Evolutionary conservation across 768 basidiomycete genomes (phyloP).

Genomic region (Wakefieldia striispora): DNA sequence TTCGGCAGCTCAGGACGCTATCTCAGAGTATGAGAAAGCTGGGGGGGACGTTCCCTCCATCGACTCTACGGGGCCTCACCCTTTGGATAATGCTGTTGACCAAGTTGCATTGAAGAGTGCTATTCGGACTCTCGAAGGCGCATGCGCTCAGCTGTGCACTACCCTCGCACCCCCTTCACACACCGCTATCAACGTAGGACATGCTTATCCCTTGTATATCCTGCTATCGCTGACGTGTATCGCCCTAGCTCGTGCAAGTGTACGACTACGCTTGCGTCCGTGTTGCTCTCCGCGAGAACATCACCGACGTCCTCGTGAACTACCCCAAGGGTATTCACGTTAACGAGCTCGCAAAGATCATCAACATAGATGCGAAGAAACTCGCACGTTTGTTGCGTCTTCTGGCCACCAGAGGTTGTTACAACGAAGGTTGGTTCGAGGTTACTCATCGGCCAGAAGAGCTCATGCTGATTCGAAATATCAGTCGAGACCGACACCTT

Average conservation of each 20-base stretch:
- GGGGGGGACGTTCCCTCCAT: slow-evolving; percentile 33
- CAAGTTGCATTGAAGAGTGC: slow-evolving; percentile 22
- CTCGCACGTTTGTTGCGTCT: slow-evolving; percentile 31
- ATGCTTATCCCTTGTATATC: not conserved
- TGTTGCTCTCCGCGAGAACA: slow-evolving; percentile 26
- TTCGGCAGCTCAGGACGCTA: slow-evolving; percentile 31
- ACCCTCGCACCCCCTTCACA: slow-evolving; percentile 36
- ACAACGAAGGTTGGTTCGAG: slow-evolving; percentile 29
- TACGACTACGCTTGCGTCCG: slow-evolving; percentile 30
- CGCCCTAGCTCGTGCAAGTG: slow-evolving; percentile 23
- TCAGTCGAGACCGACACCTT: slow-evolving; percentile 32
- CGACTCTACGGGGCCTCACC: slow-evolving; percentile 32
- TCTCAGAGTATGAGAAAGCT: slow-evolving; percentile 32
- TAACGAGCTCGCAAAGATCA: slow-evolving; percentile 22
- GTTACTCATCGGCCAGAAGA: not conserved
- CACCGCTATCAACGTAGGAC: slow-evolving; percentile 32
- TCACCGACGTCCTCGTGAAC: slow-evolving; percentile 27
- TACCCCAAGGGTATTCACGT: slow-evolving; percentile 33
- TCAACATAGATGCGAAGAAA: slow-evolving; percentile 24
- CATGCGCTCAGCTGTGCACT: slow-evolving; percentile 35
- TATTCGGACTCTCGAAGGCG: slow-evolving; percentile 33
- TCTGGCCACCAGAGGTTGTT: slow-evolving; percentile 29
- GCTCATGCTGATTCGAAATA: not conserved
- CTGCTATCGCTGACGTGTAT: not conserved
- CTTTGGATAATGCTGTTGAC: slow-evolving; percentile 32